Evolutionary conservation across 371 early-diverging fungal species (phyloP).

Genomic region (Mortierella sp.): DNA sequence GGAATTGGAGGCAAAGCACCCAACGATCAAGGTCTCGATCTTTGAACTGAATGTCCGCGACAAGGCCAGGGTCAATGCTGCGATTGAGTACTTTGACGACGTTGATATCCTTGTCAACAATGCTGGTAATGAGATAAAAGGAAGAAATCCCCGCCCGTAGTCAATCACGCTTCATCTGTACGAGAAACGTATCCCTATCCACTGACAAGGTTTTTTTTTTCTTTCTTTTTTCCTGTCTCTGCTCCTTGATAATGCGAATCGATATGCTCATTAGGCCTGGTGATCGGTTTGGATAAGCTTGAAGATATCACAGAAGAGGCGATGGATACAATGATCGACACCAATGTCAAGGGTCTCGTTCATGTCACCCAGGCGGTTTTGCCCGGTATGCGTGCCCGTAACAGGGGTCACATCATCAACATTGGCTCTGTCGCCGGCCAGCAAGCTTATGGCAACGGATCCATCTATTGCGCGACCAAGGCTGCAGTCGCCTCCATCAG

Average conservation of each 20-base stretch:
- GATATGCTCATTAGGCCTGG: constrained; percentile 65
- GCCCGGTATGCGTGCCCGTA: constrained; percentile 83
- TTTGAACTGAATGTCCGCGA: constrained; percentile 82
- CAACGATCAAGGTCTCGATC: constrained; percentile 68
- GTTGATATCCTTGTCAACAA: constrained; percentile 87
- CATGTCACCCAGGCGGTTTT: constrained; percentile 87
- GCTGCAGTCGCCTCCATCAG: constrained; percentile 90
- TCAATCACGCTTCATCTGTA: too few species aligned
- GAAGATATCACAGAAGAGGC: constrained; percentile 69
- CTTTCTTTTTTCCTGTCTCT: too few species aligned
- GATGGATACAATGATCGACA: constrained; percentile 87
- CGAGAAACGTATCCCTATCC: too few species aligned
- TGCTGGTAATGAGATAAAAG: constrained; percentile 56
- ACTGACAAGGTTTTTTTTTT: too few species aligned
- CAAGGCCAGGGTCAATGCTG: constrained; percentile 63
- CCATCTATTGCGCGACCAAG: constrained; percentile 93
- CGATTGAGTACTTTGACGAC: constrained; percentile 66
- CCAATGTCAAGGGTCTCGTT: constrained; percentile 90
- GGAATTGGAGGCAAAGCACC: constrained; percentile 63
- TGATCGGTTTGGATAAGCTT: constrained; percentile 84
- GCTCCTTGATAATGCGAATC: too few species aligned
- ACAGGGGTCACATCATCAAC: constrained; percentile 89
- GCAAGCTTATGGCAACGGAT: constrained; percentile 79
- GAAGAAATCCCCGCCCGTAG: too few species aligned
- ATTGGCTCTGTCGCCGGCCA: constrained; percentile 77